Base-by-base conservation (phyloP, 202 grass and related monocot species). In the Miscanthus sacchariflorus region DNA sequence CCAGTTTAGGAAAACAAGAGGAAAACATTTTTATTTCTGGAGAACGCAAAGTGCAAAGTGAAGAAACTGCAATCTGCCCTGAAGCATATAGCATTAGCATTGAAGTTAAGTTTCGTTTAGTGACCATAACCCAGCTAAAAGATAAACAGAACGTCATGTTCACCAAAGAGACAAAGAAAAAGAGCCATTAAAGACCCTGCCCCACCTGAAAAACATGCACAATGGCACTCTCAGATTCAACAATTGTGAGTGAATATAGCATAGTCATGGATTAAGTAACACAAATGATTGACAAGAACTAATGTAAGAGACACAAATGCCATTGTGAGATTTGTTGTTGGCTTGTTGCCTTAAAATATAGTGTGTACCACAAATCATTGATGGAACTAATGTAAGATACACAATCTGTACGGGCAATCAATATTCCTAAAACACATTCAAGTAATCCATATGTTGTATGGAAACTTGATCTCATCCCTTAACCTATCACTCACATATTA, bases 51-150 rank as follows among this genome's bases (percentile, higher is more conserved):
- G 6, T 17, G 21, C 8, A 18, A 0, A 25, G 17, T 73, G n/a
- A 72, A 43, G 35, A 72, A 83, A 43, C 68, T 83, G 35, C 21
- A 12, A 27, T 21, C 59, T 72, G 35, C 25, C 12, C 6, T 25
- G 30, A 72, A 82, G 46, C 21, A 56, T 56, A 56, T 56, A 56
- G 52, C 52, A 54, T 54, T 70, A 82, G 65, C 45, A 70, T 18
- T 8, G 12, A 50, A 52, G 46, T 21, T 12, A 49, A 7, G 12
- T 9, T 36, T 19, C 6, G 5, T 19, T 56, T 56, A 56, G 50
- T 54, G 50, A 54, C 28, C 28, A 5, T 59, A 39, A 33, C 50
- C 15, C 18, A 13, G 17, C 4, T 56, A 77, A 58, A 58, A 77
- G 75, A 14, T 28, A 38, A 58, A 77, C 15, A 50, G 17, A 71